Conservation (phyloP, 768 basidiomycete species). For the Suillus brevipes region DNA sequence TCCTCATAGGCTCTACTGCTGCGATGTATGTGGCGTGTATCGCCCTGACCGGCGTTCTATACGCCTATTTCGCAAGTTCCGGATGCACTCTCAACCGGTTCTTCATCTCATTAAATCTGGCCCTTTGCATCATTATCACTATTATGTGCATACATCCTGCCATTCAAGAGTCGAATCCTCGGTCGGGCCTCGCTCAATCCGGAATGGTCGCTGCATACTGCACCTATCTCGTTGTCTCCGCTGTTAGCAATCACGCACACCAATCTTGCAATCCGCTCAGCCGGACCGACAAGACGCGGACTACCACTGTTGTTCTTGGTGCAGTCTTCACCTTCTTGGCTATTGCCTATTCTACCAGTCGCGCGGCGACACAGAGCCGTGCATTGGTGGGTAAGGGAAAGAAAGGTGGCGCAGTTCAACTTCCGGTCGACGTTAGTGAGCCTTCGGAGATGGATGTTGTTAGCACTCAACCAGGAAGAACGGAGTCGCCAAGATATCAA, state of each 20-base stretch:
- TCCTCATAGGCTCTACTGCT: slow-evolving; percentile 91
- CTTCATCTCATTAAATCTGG: slow-evolving; percentile 94
- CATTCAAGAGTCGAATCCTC: slow-evolving; percentile 90
- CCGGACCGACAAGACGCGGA: slow-evolving; percentile 66
- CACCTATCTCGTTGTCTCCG: slow-evolving; percentile 92
- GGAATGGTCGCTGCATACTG: slow-evolving; percentile 98
- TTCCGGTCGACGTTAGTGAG: slow-evolving; percentile 52
- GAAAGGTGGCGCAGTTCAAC: slow-evolving; percentile 60
- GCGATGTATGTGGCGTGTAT: slow-evolving; percentile 83
- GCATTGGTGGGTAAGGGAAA: slow-evolving; percentile 80
- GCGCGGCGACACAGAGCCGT: slow-evolving; percentile 93
- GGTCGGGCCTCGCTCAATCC: slow-evolving; percentile 92
- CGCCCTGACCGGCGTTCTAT: slow-evolving; percentile 84
- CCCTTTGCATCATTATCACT: slow-evolving; percentile 76
- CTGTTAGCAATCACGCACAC: slow-evolving; percentile 89
- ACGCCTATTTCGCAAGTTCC: slow-evolving; percentile 85
- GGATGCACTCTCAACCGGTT: slow-evolving; percentile 93
- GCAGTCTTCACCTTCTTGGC: slow-evolving; percentile 97
- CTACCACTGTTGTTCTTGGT: slow-evolving; percentile 85
- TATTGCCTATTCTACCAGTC: slow-evolving; percentile 94
- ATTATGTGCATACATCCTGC: slow-evolving; percentile 79
- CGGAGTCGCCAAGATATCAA: slow-evolving; percentile 88
- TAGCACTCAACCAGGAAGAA: slow-evolving; percentile 79
- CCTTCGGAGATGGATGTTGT: slow-evolving; percentile 77
- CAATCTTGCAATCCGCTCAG: slow-evolving; percentile 88